Evolutionary conservation across 1,139 yeast genomes (phyloP).

Genomic region (Martiniozyma asiatica): DNA sequence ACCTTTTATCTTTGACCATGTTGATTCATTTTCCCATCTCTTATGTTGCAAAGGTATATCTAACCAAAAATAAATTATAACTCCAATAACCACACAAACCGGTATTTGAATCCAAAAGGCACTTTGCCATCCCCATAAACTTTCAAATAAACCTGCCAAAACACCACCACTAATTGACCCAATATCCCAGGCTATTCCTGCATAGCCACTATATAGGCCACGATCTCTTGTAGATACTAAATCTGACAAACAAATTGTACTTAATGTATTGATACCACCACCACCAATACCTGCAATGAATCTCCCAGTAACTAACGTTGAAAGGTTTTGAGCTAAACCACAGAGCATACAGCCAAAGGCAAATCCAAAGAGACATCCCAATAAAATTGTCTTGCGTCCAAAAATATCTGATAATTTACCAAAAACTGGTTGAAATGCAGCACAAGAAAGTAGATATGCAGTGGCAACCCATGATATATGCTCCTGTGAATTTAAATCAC

Average conservation of each 20-base stretch:
- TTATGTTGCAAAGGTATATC: constrained; percentile 22
- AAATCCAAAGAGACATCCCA: constrained; percentile 33
- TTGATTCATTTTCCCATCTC: no score
- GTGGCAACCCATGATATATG: constrained; percentile 45
- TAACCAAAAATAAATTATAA: constrained; percentile 22
- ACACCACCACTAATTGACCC: constrained; percentile 61
- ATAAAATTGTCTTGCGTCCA: constrained; percentile 46
- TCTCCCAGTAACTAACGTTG: constrained; percentile 40
- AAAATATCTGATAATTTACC: constrained; percentile 76
- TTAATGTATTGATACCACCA: constrained; percentile 42
- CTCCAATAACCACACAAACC: constrained; percentile 36
- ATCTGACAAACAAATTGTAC: constrained; percentile 41
- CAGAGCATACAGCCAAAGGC: constrained; percentile 39
- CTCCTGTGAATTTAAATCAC: constrained; percentile 37
- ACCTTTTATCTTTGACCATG: constrained; percentile 29
- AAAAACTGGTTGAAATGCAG: constrained; percentile 61
- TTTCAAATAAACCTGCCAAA: constrained; percentile 55
- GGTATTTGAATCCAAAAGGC: constrained; percentile 51
- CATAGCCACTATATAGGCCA: constrained; percentile 45
- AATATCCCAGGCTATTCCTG: constrained; percentile 46
- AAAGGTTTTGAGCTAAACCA: constrained; percentile 29
- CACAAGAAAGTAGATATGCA: constrained; percentile 39
- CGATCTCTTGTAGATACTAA: constrained; percentile 39
- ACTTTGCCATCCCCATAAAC: constrained; percentile 60
- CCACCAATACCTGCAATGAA: constrained; percentile 50